phyloP scores from a whole-genome alignment of 1,284 basidiomycete genomes.

The Cutaneotrichosporon sp. region DNA sequence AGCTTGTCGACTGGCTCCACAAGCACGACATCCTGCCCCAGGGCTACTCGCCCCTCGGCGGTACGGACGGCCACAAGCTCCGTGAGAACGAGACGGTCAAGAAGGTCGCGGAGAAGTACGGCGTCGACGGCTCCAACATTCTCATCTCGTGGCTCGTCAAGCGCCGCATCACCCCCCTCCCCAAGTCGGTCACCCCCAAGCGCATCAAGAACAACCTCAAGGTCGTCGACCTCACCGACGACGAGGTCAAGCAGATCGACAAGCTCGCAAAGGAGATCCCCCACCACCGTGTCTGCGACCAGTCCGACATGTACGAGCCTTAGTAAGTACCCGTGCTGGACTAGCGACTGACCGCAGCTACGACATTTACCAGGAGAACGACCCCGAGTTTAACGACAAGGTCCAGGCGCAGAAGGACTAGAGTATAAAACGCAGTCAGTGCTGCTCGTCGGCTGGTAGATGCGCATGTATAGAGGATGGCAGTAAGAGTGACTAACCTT shows the following conservation, averaged over 20 bases:
- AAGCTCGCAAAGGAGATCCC: slow-evolving; percentile 35
- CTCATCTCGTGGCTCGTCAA: slow-evolving; percentile 74
- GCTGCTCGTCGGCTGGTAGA: no score
- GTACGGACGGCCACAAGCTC: slow-evolving; percentile 63
- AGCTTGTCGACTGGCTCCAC: slow-evolving; percentile 61
- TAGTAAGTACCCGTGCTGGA: neutral
- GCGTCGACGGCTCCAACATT: slow-evolving; percentile 70
- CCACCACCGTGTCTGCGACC: slow-evolving; percentile 44
- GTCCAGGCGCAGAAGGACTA: slow-evolving; percentile 16
- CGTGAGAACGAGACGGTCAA: slow-evolving; percentile 58
- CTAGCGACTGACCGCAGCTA: slow-evolving; percentile 16
- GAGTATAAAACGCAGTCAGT: neutral
- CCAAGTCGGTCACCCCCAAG: slow-evolving; percentile 49
- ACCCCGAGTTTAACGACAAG: slow-evolving; percentile 51
- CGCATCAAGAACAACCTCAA: slow-evolving; percentile 48
- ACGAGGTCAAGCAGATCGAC: slow-evolving; percentile 39
- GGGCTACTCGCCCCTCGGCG: slow-evolving; percentile 72
- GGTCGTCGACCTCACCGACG: slow-evolving; percentile 38
- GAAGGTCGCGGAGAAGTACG: slow-evolving; percentile 59
- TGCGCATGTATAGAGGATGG: neutral
- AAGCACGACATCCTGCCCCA: slow-evolving; percentile 62
- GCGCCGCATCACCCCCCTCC: slow-evolving; percentile 57
- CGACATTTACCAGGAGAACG: slow-evolving; percentile 53
- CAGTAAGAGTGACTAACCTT: neutral
- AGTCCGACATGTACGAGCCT: slow-evolving; percentile 27